These are phyloP conservation scores for Silybum marianum DNA, from an alignment of 129 eudicot species.

Conservation along the genomic window DNA sequence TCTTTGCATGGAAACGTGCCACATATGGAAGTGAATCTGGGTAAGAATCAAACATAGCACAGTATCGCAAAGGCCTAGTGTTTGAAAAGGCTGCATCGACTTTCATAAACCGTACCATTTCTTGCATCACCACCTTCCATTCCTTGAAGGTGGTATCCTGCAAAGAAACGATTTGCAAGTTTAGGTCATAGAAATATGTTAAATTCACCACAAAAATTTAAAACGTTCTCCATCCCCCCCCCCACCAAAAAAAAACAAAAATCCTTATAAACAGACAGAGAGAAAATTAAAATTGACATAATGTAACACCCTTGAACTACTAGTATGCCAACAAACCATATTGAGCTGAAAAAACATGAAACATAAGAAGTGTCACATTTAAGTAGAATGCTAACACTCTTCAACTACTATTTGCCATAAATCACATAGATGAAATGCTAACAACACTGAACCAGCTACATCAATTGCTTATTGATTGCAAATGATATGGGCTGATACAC, in stretches of 20 bases:
- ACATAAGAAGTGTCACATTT: background rate
- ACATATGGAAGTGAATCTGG: conserved; percentile 79
- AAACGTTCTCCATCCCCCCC: background rate
- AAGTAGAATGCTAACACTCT: too few relatives aligned
- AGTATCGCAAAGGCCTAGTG: conserved; percentile 76
- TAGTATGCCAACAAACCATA: too few relatives aligned
- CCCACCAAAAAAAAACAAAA: background rate
- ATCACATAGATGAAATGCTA: background rate
- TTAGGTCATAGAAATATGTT: background rate
- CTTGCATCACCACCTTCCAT: conserved; percentile 92
- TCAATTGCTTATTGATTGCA: background rate
- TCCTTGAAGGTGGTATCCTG: conserved; percentile 89
- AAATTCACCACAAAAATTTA: background rate
- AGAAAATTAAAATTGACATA: background rate
- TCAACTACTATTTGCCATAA: background rate
- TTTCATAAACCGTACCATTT: conserved; percentile 77
- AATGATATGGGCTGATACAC: background rate
- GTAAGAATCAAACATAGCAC: conserved; percentile 69
- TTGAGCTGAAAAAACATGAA: background rate
- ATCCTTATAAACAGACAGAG: too few relatives aligned
- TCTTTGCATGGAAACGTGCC: conserved; percentile 92
- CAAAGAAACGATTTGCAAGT: conserved; percentile 1
- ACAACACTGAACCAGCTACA: conserved; percentile 10
- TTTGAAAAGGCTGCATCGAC: conserved; percentile 49
- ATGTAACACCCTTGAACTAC: background rate